Evolutionary conservation across 176 grass and related monocot genomes (phyloP).

Genomic region (Carex parvula): DNA sequence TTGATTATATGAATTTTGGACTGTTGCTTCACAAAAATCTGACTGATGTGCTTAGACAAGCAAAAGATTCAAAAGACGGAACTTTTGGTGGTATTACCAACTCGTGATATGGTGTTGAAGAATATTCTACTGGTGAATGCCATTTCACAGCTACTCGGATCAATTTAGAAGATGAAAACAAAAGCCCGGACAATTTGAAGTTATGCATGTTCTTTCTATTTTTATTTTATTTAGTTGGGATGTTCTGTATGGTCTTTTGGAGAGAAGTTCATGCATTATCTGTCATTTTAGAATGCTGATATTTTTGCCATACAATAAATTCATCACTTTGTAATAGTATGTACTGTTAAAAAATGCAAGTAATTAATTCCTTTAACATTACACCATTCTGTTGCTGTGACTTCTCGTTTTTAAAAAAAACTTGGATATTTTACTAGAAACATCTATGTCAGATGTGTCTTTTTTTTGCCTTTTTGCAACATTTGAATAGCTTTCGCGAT

Average conservation of each 20-base stretch:
- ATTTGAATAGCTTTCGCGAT: too few relatives aligned
- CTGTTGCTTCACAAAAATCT: background rate
- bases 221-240: background rate
- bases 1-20: background rate
- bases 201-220: background rate
- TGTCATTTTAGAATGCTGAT: background rate
- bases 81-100: background rate
- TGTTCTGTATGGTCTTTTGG: background rate
- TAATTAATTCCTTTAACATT: too few relatives aligned
- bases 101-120: background rate
- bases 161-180: background rate
- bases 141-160: background rate
- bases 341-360: too few relatives aligned
- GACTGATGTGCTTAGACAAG: background rate
- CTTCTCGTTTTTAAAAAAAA: too few relatives aligned
- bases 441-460: too few relatives aligned
- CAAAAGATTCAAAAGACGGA: background rate
- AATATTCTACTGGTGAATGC: background rate
- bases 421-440: too few relatives aligned
- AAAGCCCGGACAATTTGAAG: background rate
- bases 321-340: too few relatives aligned
- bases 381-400: too few relatives aligned
- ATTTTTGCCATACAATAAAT: background rate
- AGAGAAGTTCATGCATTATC: background rate
- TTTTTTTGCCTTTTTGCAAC: too few relatives aligned